A percentile compares a stretch with the other conserved stretches of the same genome.
Evolutionary conservation across 805 yeast genomes (phyloP).

Genomic region (Candida nitratophila): DNA sequence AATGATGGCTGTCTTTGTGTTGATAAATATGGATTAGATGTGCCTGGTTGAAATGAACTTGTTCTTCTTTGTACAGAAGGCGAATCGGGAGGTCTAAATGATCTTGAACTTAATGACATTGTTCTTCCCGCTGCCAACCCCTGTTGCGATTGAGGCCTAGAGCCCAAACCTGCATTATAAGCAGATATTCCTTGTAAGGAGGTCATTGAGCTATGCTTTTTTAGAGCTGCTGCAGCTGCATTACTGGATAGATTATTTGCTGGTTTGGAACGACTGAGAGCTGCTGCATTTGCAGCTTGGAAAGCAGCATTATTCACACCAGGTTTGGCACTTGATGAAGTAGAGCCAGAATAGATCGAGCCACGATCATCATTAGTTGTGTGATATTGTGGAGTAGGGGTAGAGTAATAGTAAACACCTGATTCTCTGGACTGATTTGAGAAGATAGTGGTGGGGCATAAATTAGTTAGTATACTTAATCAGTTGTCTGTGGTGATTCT

Average conservation of each 20-base stretch:
- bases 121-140: slow-evolving; percentile 13
- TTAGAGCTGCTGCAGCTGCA: slow-evolving; percentile 27
- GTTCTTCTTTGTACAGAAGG: slow-evolving; percentile 13
- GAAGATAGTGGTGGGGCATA: too few relatives aligned
- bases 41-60: slow-evolving; percentile 17
- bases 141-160: not conserved
- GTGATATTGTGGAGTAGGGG: not conserved
- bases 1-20: slow-evolving; percentile 3
- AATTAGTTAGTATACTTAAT: not conserved
- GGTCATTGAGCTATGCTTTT: slow-evolving; percentile 14
- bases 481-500: too few relatives aligned
- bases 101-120: slow-evolving; percentile 26
- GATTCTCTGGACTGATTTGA: slow-evolving; percentile 20
- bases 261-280: slow-evolving; percentile 17
- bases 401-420: slow-evolving; percentile 17
- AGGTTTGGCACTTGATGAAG: slow-evolving; percentile 11
- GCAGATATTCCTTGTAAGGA: slow-evolving; percentile 1
- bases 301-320: not conserved
- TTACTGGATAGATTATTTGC: slow-evolving; percentile 20
- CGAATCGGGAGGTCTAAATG: slow-evolving; percentile 15
- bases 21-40: slow-evolving; percentile 8
- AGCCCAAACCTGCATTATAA: not conserved
- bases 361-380: not conserved
- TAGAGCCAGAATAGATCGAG: slow-evolving; percentile 8
- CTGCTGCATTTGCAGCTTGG: slow-evolving; percentile 16